Evolutionary conservation across 75 land plant species (phyloP), one percentile per base, ranked within the genome.

Genomic region (Pinus albicaulis): DNA sequence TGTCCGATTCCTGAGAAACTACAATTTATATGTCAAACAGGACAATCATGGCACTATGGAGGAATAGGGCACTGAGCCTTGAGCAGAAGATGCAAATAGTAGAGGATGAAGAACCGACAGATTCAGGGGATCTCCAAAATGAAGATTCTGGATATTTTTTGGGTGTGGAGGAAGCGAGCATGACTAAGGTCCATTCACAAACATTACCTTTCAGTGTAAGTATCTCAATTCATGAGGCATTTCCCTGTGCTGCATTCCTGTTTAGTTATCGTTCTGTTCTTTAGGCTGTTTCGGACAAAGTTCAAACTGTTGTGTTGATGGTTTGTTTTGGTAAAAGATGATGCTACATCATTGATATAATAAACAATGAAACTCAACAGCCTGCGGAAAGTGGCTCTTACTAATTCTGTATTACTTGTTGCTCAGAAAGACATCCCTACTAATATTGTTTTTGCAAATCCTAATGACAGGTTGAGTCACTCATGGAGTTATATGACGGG

Each of bases 11-110:
- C 68, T 36, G 8, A 15, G 38, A 64, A 64, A 6, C 34, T 28
- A 64, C 17, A 4, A 31, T 23, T 64, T 20, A 64, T 19, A 57
- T 34, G 63, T 74, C 34, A 56, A 24, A 74, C 84, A 95, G 98
- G 85, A 95, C 92, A 65, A 89, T 93, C 70, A 89, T 86, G 85
- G 96, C 91, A 53, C 72, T 95, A 2, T 95, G 98, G 98, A 93
- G 82, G 74, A 91, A 88, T 38, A 84, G 90, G 76, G 77, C 92
- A 7, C 77, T 95, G 84, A 91, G 80, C 61, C 93, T 87, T 64
- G 96, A 95, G 84, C 93, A 95, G 83, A 95, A 89, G 78, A 81
- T 93, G 76, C 85, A 85, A 76, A 76, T 91, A 57, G 92, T 84
- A n/a, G 92, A 88, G 53, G 89, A 88, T 73, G 90, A 88, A 52